Evolutionary conservation across 345 rosid genomes (phyloP).

Genomic region (Boechera stricta): DNA sequence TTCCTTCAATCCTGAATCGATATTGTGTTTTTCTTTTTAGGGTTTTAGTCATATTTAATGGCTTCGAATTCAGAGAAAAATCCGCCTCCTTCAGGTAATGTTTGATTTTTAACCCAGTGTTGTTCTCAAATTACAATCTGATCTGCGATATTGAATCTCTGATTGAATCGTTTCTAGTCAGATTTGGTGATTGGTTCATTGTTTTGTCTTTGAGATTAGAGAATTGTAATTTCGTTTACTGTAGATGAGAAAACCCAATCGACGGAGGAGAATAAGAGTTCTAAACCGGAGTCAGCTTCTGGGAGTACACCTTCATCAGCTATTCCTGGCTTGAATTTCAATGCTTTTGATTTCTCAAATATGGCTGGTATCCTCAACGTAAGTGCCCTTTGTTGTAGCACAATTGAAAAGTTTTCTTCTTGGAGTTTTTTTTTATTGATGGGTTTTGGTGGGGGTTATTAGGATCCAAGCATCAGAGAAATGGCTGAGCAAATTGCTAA

Average conservation of each 20-base stretch:
- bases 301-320: slow-evolving; percentile 57
- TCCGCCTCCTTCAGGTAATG: slow-evolving; percentile 61
- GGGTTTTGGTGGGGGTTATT: not conserved
- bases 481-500: slow-evolving; percentile 93
- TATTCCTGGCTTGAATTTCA: slow-evolving; percentile 52
- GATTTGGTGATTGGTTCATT: slow-evolving; percentile 22
- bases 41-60: slow-evolving; percentile 49
- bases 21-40: slow-evolving; percentile 10
- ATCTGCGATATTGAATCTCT: slow-evolving; percentile 1
- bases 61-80: slow-evolving; percentile 66
- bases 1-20: not conserved
- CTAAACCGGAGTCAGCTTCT: slow-evolving; percentile 61
- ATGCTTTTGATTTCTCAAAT: slow-evolving; percentile 92
- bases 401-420: not conserved
- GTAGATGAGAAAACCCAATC: slow-evolving; percentile 63
- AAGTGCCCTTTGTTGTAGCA: slow-evolving; percentile 16
- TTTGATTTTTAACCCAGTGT: not conserved
- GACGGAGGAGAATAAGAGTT: slow-evolving; percentile 46
- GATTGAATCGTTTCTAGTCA: slow-evolving; percentile 18
- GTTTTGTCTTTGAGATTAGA: not conserved
- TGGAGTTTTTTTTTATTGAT: slow-evolving; percentile 19
- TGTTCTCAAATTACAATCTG: slow-evolving; percentile 25
- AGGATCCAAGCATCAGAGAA: slow-evolving; percentile 96
- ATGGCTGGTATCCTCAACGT: slow-evolving; percentile 87
- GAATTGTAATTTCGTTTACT: not conserved